Conservation (phyloP, 148 eudicot genomes). For the Pharnaceum exiguum region DNA sequence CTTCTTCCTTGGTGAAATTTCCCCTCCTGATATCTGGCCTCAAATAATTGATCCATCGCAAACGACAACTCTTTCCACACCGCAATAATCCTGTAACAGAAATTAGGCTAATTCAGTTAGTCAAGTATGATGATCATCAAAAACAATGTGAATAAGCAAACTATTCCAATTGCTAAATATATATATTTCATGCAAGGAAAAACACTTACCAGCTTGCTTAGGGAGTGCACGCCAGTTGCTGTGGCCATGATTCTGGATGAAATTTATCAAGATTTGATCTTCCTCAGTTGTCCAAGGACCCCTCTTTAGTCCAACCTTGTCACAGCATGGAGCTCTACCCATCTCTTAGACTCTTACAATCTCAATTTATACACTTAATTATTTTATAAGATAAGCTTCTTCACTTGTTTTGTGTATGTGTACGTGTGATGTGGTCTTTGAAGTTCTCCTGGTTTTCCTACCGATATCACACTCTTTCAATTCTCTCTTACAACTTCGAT, state of each 20-base stretch:
- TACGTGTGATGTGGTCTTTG: not conserved
- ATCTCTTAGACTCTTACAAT: constrained; percentile 16
- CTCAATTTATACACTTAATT: too few species aligned
- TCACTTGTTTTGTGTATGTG: too few species aligned
- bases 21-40: constrained; percentile 77
- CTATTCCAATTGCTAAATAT: too few species aligned
- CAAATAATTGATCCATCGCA: constrained; percentile 70
- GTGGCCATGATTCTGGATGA: constrained; percentile 50
- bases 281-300: constrained; percentile 70
- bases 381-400: too few species aligned
- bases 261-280: constrained; percentile 44
- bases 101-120: not conserved
- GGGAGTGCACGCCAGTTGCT: constrained; percentile 69
- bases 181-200: not conserved
- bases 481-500: not conserved
- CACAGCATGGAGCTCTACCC: constrained; percentile 78
- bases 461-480: not conserved
- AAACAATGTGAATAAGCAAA: not conserved
- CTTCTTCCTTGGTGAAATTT: constrained; percentile 61
- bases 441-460: not conserved
- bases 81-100: constrained; percentile 45
- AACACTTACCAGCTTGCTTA: constrained; percentile 43
- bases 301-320: constrained; percentile 54
- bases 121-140: too few species aligned
- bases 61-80: constrained; percentile 83